Base-by-base conservation (phyloP, 2,329 filamentous ascomycete species). In the Aspergillus aculeatus region DNA sequence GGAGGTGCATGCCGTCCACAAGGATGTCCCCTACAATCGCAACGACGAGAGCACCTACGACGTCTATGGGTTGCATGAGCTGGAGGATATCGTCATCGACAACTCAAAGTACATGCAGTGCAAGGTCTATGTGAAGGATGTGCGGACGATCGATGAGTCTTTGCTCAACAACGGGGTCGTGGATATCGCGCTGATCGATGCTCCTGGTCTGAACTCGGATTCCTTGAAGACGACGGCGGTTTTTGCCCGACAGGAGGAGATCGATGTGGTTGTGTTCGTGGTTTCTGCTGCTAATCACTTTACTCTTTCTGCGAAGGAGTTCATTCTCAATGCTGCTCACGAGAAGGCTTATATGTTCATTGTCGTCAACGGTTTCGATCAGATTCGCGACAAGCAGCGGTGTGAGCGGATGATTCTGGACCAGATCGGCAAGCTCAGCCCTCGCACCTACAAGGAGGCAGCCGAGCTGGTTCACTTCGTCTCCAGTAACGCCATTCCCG, bases 281-380 rank as follows among this genome's bases (percentile, higher is more conserved):
- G 95, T 99, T 5, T 97, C 93, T 11, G 95, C 95, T 2, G 92
- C 94, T 26, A 99, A 99, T 66, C 95, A 99, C 77, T 98, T 99
- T 73, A 99, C 95, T 0, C 87, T 96, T 57, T 96, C 95, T 0
- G 93, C 95, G n/a, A 96, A 91, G 77, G 95, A 99, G 69, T 99
- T 99, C 71, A 96, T 99, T 63, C 90, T 91, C 82, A 94, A 94
- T 54, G 95, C 95, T 1, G 95, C 95, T 0, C 87, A 94, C 47
- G 95, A 99, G 72, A 99, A 99, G 78, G 94, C 95, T 0, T 99
- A 99, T 73, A 93, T 99, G 63, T 99, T 99, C 75, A 96, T 99
- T 76, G 95, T 99, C 14, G 95, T 99, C 66, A 99, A 99, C 73
- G 93, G 94, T 19, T 99, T 92, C 70, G 95, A 99, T 76, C 89